Evolutionary conservation across 129 eudicot species (phyloP), one percentile per base, ranked within the genome.

Genomic region (Chrysanthemum makinoi): DNA sequence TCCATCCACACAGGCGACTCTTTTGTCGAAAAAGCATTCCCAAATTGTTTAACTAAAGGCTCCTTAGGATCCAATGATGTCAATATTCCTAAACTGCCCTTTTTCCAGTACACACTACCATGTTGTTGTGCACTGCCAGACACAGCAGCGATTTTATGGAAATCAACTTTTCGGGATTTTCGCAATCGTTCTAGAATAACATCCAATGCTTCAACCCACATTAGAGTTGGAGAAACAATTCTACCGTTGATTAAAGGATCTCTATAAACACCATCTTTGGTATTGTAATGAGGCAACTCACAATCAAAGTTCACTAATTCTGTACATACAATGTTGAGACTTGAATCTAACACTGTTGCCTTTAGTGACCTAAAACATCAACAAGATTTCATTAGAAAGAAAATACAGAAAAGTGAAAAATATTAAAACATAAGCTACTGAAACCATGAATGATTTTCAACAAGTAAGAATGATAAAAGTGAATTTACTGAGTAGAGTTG

Each of bases 1-100:
- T 86, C 96, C 96, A 89, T 86, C 89, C 96, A 89, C 51, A 84
- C 75, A 0, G 96, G 96, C 9, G 96, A 89, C 51, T 86, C 89
- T 4, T 77, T 75, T 10, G 79, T 52, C 9, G 96, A 81, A 82
- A 89, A 86, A 4, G 86, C 89, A 65, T 81, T 79, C 10, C 66
- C 49, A 30, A 89, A 66, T 58, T 86, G 96, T 63, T 77, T 85
- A 43, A 77, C 81, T 65, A 89, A 55, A 22, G 79, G 66, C 30
- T 80, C 79, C 53, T 74, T 77, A 2, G 85, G 59, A 62, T 89
- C 87, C 77, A 89, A 77, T 5, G 86, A 82, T 26, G 89, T 81
- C 5, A 89, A 70, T 53, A 73, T 82, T 3, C 64, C 33, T 4
- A 59, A 81, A 79, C 88, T 78, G 6, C 88, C 91, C 30, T 13